A percentile compares a stretch with the other conserved stretches of the same genome.
phyloP scores from a whole-genome alignment of 2,329 filamentous ascomycete genomes.

The Sporothrix protearum region DNA sequence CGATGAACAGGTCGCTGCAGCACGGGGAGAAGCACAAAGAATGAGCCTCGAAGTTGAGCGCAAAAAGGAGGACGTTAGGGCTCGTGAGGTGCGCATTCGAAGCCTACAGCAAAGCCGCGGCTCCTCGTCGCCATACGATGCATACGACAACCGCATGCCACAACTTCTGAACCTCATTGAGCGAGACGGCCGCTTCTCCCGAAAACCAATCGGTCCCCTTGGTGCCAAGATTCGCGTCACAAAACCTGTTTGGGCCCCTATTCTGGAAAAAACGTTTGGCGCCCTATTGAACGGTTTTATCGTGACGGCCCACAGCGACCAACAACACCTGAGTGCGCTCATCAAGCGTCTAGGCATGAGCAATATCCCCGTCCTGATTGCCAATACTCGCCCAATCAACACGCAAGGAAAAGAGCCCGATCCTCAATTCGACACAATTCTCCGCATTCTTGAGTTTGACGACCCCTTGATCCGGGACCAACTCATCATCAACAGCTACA shows the following conservation, averaged over 20 bases:
- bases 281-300: slow-evolving; percentile 69
- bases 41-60: slow-evolving; percentile 36
- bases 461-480: slow-evolving; percentile 73
- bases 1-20: slow-evolving; percentile 35
- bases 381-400: slow-evolving; percentile 53
- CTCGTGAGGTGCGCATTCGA: slow-evolving; percentile 49
- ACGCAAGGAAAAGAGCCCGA: slow-evolving; percentile 70
- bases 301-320: slow-evolving; percentile 73
- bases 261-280: slow-evolving; percentile 77
- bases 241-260: slow-evolving; percentile 76
- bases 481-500: slow-evolving; percentile 74
- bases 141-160: slow-evolving; percentile 61
- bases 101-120: slow-evolving; percentile 55
- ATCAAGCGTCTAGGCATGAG: slow-evolving; percentile 56
- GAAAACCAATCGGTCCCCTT: slow-evolving; percentile 77
- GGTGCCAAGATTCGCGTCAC: slow-evolving; percentile 72
- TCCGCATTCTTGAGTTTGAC: slow-evolving; percentile 78
- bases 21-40: slow-evolving; percentile 34
- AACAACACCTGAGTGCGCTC: slow-evolving; percentile 61
- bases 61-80: slow-evolving; percentile 54
- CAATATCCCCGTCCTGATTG: slow-evolving; percentile 61
- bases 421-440: slow-evolving; percentile 66
- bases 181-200: slow-evolving; percentile 63
- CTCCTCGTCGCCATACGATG: slow-evolving; percentile 47
- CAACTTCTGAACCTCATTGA: slow-evolving; percentile 65